Evolutionary conservation across 768 basidiomycete genomes (phyloP).

Genomic region (Agrocybe praecox): DNA sequence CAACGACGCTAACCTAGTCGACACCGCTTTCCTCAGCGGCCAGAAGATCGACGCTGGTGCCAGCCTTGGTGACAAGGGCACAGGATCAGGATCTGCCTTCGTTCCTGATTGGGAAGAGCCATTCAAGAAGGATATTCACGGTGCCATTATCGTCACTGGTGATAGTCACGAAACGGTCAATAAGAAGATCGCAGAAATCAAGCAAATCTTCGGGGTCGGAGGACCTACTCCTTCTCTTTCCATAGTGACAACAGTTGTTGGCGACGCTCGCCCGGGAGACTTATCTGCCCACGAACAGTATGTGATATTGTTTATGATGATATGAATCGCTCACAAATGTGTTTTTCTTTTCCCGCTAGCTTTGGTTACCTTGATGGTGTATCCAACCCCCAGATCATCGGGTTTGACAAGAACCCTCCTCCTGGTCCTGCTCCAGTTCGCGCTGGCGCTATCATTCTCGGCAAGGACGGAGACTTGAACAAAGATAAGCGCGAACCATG

Average conservation of each 20-base stretch:
- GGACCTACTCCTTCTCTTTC: conserved; percentile 32
- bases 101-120: conserved; percentile 50
- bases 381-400: conserved; percentile 48
- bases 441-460: conserved; percentile 45
- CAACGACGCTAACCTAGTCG: conserved; percentile 38
- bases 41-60: conserved; percentile 38
- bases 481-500: conserved; percentile 35
- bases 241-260: conserved; percentile 36
- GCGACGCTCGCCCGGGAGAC: conserved; percentile 45
- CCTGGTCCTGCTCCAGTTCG: conserved; percentile 38
- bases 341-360: conserved; percentile 33
- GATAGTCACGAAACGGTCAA: conserved; percentile 39
- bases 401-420: conserved; percentile 35
- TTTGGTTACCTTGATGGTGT: conserved; percentile 58
- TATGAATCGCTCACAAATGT: conserved; percentile 1
- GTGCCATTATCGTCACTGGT: conserved; percentile 52
- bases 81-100: conserved; percentile 18
- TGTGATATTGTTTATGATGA: conserved; percentile 9
- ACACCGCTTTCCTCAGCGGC: conserved; percentile 40
- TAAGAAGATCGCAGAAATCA: conserved; percentile 33
- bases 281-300: conserved; percentile 50
- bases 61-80: conserved; percentile 38
- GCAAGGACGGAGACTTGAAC: conserved; percentile 40
- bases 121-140: conserved; percentile 50
- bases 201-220: conserved; percentile 34